A percentile compares a stretch with the other conserved stretches of the same genome.
These are phyloP conservation scores for Pleurotus platypus DNA, from an alignment of 768 basidiomycete genomes.

Conservation along the genomic window DNA sequence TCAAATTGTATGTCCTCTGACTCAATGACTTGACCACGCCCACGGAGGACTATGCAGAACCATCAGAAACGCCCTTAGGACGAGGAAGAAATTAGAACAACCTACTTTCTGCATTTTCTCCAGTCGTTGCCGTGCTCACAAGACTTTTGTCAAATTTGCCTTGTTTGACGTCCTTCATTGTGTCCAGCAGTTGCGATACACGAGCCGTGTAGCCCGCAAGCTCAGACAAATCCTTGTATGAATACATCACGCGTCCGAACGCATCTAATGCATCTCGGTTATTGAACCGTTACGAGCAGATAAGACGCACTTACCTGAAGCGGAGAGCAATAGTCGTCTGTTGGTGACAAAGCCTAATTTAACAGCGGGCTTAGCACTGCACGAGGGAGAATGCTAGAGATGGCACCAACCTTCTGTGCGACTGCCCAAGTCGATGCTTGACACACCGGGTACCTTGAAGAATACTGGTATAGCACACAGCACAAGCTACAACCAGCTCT, in stretches of 20 bases:
- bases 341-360: conserved; percentile 94
- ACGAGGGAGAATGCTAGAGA: neutral
- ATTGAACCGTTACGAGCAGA: neutral
- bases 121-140: conserved; percentile 68
- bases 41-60: conserved; percentile 57
- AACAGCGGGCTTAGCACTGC: neutral
- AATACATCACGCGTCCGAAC: conserved; percentile 94
- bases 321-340: conserved; percentile 80
- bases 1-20: conserved; percentile 92
- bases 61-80: neutral
- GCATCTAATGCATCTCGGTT: conserved; percentile 54
- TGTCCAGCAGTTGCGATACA: conserved; percentile 84
- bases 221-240: conserved; percentile 94
- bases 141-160: conserved; percentile 89
- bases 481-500: conserved; percentile 46
- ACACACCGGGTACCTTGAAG: conserved; percentile 74
- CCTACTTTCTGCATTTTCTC: conserved; percentile 76
- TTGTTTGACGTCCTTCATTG: conserved; percentile 80
- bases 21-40: conserved; percentile 75
- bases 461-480: conserved; percentile 95
- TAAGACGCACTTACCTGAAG: conserved; percentile 52
- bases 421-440: conserved; percentile 68
- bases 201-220: conserved; percentile 94
- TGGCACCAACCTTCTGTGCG: conserved; percentile 75
- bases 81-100: conserved; percentile 4